phyloP scores from a whole-genome alignment of 2,329 filamentous ascomycete genomes.

The Exophiala calicioides region DNA sequence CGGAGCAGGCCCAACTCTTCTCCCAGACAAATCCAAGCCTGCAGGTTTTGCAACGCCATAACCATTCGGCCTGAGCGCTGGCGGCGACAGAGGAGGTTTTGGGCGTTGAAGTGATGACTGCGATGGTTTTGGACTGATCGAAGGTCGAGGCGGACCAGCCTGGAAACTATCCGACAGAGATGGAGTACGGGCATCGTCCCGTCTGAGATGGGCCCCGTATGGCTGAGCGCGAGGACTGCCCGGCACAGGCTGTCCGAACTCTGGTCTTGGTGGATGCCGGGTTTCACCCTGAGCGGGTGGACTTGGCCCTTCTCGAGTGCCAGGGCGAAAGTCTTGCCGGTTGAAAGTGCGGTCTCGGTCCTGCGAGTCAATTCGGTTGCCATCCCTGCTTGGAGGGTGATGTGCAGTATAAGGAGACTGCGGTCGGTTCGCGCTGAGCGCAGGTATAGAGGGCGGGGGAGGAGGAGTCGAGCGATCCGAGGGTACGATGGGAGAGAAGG shows the following conservation, averaged over 20 bases:
- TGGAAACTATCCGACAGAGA: slow-evolving; percentile 19
- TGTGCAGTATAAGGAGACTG: slow-evolving; percentile 25
- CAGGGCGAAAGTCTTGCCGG: slow-evolving; percentile 19
- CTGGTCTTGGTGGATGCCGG: slow-evolving; percentile 13
- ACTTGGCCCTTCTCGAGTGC: slow-evolving; percentile 17
- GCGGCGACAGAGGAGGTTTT: slow-evolving; percentile 16
- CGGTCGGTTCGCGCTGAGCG: slow-evolving; percentile 17
- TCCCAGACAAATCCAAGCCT: slow-evolving; percentile 7
- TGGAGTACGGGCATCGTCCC: slow-evolving; percentile 18
- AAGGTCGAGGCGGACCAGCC: slow-evolving; percentile 17
- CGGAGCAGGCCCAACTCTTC: slow-evolving; percentile 15
- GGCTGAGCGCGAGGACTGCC: slow-evolving; percentile 19
- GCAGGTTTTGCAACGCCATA: slow-evolving; percentile 6
- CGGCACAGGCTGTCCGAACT: slow-evolving; percentile 4
- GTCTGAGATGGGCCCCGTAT: slow-evolving; percentile 12
- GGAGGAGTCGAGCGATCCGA: slow-evolving; percentile 19
- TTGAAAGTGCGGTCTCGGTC: slow-evolving; percentile 15
- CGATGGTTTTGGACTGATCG: slow-evolving; percentile 23
- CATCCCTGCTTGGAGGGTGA: slow-evolving; percentile 21
- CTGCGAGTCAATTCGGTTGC: slow-evolving; percentile 12
- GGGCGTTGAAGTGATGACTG: slow-evolving; percentile 19
- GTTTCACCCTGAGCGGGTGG: slow-evolving; percentile 19
- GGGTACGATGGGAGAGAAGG: slow-evolving; percentile 32
- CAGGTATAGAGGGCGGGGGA: slow-evolving; percentile 19
- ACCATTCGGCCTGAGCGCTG: slow-evolving; percentile 19